Evolutionary conservation across 495 filamentous ascomycete genomes (phyloP).

Genomic region (Aspergillus leporis): DNA sequence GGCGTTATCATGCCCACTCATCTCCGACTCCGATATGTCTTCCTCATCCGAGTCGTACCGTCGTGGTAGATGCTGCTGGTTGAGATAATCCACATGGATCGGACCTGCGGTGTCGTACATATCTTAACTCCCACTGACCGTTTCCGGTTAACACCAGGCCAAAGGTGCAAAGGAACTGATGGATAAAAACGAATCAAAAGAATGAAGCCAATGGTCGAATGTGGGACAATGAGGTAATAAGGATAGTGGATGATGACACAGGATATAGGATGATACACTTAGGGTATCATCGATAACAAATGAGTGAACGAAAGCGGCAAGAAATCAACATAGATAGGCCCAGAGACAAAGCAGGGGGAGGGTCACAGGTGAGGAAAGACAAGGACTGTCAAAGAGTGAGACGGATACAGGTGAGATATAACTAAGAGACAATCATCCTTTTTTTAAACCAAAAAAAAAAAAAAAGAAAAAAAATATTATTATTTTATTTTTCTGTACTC

Average conservation of each 20-base stretch:
- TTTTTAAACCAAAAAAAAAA: too few species aligned
- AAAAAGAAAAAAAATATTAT: too few species aligned
- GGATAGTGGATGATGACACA: not conserved
- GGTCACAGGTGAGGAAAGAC: constrained; percentile 3
- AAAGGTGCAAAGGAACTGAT: not conserved
- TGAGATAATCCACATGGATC: constrained; percentile 38
- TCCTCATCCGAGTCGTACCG: constrained; percentile 50
- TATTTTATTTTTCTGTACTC: not conserved
- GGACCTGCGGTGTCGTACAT: constrained; percentile 37
- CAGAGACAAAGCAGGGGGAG: constrained; percentile 1
- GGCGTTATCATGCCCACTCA: constrained; percentile 34
- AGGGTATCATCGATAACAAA: constrained; percentile 1
- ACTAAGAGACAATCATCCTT: constrained; percentile 3
- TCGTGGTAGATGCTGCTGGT: constrained; percentile 36
- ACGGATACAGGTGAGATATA: constrained; percentile 11
- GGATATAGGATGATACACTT: not conserved
- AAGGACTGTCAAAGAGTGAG: constrained; percentile 15
- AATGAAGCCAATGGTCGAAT: not conserved
- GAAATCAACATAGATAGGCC: not conserved
- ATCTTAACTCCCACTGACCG: constrained; percentile 2
- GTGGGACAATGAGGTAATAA: not conserved
- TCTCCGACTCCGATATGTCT: constrained; percentile 43
- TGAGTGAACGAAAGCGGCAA: not conserved
- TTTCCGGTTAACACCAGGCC: not conserved
- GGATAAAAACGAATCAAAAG: not conserved